Evolutionary conservation across 345 rosid species (phyloP), one percentile per base, ranked within the genome.

Genomic region (Corchorus capsularis): DNA sequence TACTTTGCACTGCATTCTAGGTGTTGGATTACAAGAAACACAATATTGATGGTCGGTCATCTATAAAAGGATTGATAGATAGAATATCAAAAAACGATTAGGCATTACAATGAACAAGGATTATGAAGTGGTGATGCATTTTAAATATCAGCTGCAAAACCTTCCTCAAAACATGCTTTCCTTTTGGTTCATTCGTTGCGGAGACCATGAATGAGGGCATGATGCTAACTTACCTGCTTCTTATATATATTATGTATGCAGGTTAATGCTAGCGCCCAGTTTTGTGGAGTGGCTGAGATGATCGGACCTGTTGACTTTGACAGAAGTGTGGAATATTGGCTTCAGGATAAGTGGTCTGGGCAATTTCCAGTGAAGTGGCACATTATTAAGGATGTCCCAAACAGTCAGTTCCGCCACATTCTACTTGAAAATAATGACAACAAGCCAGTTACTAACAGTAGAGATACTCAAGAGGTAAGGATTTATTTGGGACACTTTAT

Each of bases 231-330:
- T 15, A 4, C 50, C 57, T 74, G 49, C 62, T 39, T 35, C 20
- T 60, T 72, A 19, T 45, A 45, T 45, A 45, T 62, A 46, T 73
- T 73, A 73, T 19, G 15, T 12, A 34, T 60, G 64, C 86, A 93
- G 98, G 98, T 93, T 62, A 93, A 93, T 79, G 85, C 95, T 32
- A 93, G 98, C 83, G 89, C 94, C 46, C 94, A 90, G 75, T 93
- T 93, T 78, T 88, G 96, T 72, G 98, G 98, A 56, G 87, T 93
- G 59, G 97, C 97, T 17, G 97, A 92, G 88, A 93, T 93, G 98
- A 80, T 89, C 60, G 98, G 98, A 69, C 88, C 91, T 37, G 94
- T 93, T 69, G 97, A 93, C 82, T 93, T 93, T 52, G 80, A 87
- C 80, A 92, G 86, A 85, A 93, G 84, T 65, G 89, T 89, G 53